phyloP scores from a whole-genome alignment of 2,329 filamentous ascomycete species.

The Trichoderma sp. region DNA sequence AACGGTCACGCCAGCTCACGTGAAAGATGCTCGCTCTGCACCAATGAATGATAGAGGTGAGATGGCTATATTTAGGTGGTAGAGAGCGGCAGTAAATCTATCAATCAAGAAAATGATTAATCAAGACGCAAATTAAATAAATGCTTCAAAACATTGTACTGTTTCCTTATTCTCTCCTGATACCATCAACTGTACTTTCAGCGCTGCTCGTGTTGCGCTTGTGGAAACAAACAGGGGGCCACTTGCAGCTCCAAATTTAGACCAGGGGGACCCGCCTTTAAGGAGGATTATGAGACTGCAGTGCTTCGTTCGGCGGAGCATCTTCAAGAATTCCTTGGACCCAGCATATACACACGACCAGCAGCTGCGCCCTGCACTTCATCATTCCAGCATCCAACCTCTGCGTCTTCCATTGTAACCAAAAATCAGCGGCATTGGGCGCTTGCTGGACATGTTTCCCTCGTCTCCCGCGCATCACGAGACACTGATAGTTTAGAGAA shows the following conservation, averaged over 20 bases:
- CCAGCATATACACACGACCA: neutral
- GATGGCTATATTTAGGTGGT: neutral
- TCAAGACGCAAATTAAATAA: neutral
- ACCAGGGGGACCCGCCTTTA: slow-evolving; percentile 13
- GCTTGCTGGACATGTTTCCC: slow-evolving; percentile 8
- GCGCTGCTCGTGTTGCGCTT: neutral
- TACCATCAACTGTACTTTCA: neutral
- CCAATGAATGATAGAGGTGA: neutral
- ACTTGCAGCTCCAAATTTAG: slow-evolving; percentile 18
- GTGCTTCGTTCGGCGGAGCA: neutral
- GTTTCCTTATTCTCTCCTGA: neutral
- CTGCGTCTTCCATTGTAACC: neutral
- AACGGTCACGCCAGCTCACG: slow-evolving; percentile 25
- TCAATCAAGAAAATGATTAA: neutral
- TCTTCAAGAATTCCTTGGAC: neutral
- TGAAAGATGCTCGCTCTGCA: neutral
- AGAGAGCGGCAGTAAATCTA: neutral
- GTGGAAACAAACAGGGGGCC: slow-evolving; percentile 3
- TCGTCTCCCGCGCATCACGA: slow-evolving; percentile 4
- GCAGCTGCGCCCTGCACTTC: neutral
- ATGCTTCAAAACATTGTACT: too few relatives aligned
- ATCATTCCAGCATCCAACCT: neutral
- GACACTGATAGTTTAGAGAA: slow-evolving; percentile 10
- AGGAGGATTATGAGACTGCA: slow-evolving; percentile 12
- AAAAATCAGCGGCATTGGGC: neutral